Evolutionary conservation across 129 eudicot species (phyloP), one percentile per base, ranked within the genome.

Genomic region (Daucus carota): DNA sequence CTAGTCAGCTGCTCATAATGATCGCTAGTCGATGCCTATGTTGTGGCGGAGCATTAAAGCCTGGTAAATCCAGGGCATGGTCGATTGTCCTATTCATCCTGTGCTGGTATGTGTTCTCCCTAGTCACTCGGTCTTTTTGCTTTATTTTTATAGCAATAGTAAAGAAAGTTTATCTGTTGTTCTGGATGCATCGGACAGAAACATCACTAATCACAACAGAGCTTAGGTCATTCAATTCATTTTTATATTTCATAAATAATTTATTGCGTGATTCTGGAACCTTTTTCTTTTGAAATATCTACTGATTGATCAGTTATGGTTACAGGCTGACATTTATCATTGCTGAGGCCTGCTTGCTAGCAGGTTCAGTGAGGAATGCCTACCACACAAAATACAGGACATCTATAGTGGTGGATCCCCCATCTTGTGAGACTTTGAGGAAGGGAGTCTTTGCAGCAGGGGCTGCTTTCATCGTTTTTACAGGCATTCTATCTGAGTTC

Each of bases 381-480:
- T 85, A 87, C 72, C 97, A 89, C 75, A 89, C 97, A 26, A 92
- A 92, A 81, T 92, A 92, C 22, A 76, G 96, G 57, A 76, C 82
- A 3, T 76, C 77, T 34, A 62, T 92, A 6, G 46, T 85, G 0
- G 76, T 76, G 0, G 40, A 79, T 70, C 92, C 98, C 66, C 92
- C 91, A 40, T 88, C 96, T 11, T 93, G 98, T 32, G 95, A 87
- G 86, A 90, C 91, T 26, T 46, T 93, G 81, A 85, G 98, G 70
- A 93, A 87, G 85, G 98, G 98, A 6, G 95, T 93, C 65, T 94
- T 94, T 76, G 98, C 87, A 36, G 96, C 97, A 0, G 98, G 90
- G 72, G 97, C 98, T 18, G 97, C 98, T 11, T 89, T 94, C 73
- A 83, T 89, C 50, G 89, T 94, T 29, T 80, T 94, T 76, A 94